These are phyloP conservation scores for Wallacemonas sp. DNA, from an alignment of 208 protist genomes.

Conservation along the genomic window DNA sequence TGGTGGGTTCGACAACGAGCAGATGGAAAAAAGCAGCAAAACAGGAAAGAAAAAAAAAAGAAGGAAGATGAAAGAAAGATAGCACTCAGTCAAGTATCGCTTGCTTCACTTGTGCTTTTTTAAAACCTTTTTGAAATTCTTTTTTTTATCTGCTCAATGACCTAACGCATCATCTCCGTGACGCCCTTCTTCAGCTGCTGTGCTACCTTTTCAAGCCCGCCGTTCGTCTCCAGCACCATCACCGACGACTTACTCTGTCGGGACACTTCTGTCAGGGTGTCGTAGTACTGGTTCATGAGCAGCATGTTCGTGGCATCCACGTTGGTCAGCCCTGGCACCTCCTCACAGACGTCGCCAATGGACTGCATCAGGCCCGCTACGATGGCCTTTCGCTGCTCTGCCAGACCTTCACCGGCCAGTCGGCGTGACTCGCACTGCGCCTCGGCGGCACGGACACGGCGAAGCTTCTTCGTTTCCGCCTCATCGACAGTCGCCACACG, in stretches of 20 bases:
- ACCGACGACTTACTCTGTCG: constrained; percentile 33
- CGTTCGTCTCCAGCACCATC: constrained; percentile 59
- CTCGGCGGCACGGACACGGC: constrained; percentile 70
- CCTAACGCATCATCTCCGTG: constrained; percentile 39
- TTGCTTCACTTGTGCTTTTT: too few relatives aligned
- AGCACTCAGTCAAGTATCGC: too few relatives aligned
- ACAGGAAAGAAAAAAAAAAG: constrained; percentile 8
- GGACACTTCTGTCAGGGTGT: constrained; percentile 63
- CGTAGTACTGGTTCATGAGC: constrained; percentile 85
- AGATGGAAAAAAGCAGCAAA: background rate
- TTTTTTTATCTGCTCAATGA: constrained; percentile 15
- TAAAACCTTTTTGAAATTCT: constrained; percentile 4
- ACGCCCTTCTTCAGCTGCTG: constrained; percentile 46
- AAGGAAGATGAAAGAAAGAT: constrained; percentile 1
- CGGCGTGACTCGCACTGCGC: constrained; percentile 64
- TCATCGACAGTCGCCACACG: constrained; percentile 76
- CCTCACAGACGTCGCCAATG: constrained; percentile 38
- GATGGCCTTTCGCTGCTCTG: constrained; percentile 75
- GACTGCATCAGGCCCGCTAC: constrained; percentile 59
- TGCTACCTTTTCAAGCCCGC: constrained; percentile 57
- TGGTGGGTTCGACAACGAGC: background rate
- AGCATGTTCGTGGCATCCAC: constrained; percentile 72
- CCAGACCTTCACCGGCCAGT: constrained; percentile 54
- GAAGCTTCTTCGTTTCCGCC: constrained; percentile 74
- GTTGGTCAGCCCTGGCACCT: constrained; percentile 43